phyloP scores from a whole-genome alignment of 139 green algal species.

The Asterochloris erici region DNA sequence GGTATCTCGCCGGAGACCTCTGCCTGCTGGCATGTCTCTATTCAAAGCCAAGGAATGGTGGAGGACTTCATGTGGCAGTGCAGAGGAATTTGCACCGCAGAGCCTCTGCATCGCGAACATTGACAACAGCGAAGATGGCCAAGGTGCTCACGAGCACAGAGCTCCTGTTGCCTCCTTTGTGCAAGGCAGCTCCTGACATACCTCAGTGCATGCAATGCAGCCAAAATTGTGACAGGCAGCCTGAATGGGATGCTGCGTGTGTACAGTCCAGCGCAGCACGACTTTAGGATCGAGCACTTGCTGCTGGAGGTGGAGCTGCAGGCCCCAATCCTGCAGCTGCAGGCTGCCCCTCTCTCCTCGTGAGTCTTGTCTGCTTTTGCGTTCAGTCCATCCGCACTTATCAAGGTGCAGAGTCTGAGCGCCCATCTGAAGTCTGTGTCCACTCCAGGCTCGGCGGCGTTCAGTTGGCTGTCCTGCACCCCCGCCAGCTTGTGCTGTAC shows the following conservation, averaged over 20 bases:
- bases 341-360: constrained; percentile 1
- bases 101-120: background rate
- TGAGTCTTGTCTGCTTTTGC: background rate
- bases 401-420: no score
- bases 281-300: constrained; percentile 1
- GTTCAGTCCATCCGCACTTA: background rate
- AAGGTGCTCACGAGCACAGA: background rate
- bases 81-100: constrained; percentile 1
- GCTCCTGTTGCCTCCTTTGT: no score
- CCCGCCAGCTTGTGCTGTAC: background rate
- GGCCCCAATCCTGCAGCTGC: constrained; percentile 7
- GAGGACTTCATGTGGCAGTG: background rate
- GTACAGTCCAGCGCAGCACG: background rate
- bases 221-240: constrained; percentile 11
- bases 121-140: background rate
- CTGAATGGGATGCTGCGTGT: constrained; percentile 4
- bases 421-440: background rate
- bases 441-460: constrained; percentile 4
- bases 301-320: background rate
- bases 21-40: background rate
- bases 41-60: constrained; percentile 11
- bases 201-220: background rate
- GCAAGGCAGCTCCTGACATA: no score
- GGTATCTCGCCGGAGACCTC: background rate
- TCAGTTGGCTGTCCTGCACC: constrained; percentile 15